A percentile compares a stretch with the other conserved stretches of the same genome.
phyloP scores from a whole-genome alignment of 73 alveolate species.

The Symbiodinium natans region DNA sequence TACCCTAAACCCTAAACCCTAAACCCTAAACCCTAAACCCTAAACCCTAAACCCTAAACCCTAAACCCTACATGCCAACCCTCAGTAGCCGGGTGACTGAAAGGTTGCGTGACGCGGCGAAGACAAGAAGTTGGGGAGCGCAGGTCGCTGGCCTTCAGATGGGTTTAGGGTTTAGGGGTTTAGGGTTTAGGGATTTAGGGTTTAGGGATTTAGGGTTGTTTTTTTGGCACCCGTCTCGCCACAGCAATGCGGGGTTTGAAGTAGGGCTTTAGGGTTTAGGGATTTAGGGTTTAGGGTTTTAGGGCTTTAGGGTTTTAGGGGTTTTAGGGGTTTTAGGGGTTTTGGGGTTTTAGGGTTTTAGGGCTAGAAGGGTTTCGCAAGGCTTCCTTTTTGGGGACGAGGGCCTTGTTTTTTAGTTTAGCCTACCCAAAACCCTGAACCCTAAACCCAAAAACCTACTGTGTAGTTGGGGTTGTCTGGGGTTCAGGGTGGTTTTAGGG shows the following conservation, averaged over 20 bases:
- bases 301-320: not conserved
- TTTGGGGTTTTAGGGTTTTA: not conserved
- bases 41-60: not conserved
- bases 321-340: not conserved
- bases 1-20: no score
- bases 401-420: no score
- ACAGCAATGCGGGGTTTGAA: not conserved
- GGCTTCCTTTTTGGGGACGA: no score
- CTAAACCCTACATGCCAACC: not conserved
- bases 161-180: not conserved
- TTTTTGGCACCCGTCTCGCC: not conserved
- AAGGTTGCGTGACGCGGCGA: not conserved
- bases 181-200: not conserved
- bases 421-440: no score
- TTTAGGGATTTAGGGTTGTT: not conserved
- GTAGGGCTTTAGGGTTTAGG: no score
- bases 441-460: no score
- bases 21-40: not conserved
- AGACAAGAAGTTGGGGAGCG: not conserved
- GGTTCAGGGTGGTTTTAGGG: no score
- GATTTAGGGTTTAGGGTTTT: no score
- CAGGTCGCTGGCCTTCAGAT: not conserved
- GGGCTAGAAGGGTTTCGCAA: not conserved
- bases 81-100: not conserved
- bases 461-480: no score